Evolutionary conservation across 129 eudicot species (phyloP), one percentile per base, ranked within the genome.

Genomic region (Centrapalus pauciflorus): DNA sequence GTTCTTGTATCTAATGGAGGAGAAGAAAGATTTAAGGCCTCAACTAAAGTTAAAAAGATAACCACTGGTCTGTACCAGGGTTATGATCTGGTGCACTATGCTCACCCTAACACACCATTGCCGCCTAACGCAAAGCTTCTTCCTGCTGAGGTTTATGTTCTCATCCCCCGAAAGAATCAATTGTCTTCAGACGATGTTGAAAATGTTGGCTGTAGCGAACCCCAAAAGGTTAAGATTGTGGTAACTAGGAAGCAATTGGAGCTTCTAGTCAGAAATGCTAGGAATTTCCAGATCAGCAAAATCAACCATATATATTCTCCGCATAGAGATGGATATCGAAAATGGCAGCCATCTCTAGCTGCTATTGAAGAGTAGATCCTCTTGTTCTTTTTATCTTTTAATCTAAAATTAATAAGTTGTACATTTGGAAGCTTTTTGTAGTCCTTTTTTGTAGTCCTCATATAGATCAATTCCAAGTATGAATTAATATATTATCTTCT

Each of bases 331-430:
- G 59, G 75, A 12, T 41, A 61, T 50, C 60, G 23, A 54, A 73
- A 67, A 55, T 84, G 95, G 95, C 67, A 45, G 40, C 95, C 95
- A 7, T 81, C 80, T 40, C 64, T 87, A 8, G 79, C 67, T 74
- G 64, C 90, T 27, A 84, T 87, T 55, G 45, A 57, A 45, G 90
- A 87, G 75, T 77, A 81, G 68, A 46, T 0, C 12, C 4, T 64
- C 17, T 16, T 34, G 30, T 7, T 64, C 17, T 16, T 34, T 46
- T 58, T 20, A 16, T 51, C 19, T 49, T 49, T n/a, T n/a, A n/a
- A n/a, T n/a, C n/a, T 33, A 10, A 61, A 25, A 12, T 13, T 3
- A 17, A 46, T 55, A 69, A 11, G 14, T 37, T 26, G 10, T n/a
- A 10, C 7, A 8, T 64, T 9, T 52, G 29, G 26, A 64, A 27